phyloP scores from a whole-genome alignment of 2,329 filamentous ascomycete species.

The Fusarium sp. region DNA sequence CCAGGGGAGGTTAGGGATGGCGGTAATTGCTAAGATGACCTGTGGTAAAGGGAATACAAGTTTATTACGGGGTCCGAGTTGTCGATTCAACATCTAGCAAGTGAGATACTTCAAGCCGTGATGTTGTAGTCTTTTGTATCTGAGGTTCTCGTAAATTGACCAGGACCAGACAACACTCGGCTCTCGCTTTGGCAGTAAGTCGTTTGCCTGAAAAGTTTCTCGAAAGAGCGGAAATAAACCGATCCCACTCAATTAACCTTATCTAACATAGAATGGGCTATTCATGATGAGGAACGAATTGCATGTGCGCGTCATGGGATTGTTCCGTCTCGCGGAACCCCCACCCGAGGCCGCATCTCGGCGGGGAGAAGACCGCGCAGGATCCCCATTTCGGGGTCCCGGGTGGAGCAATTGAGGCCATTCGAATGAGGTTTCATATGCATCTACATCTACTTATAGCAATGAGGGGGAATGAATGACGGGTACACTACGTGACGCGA shows the following conservation, averaged over 20 bases:
- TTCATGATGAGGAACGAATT: constrained; percentile 10
- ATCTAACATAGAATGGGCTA: constrained; percentile 4
- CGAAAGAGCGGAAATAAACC: not conserved
- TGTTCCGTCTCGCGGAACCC: constrained; percentile 20
- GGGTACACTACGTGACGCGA: constrained; percentile 41
- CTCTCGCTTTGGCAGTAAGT: not conserved
- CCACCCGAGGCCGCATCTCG: constrained; percentile 31
- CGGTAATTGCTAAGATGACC: constrained; percentile 26
- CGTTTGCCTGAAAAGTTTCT: not conserved
- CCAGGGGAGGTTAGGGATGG: constrained; percentile 4
- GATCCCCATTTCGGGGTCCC: constrained; percentile 13
- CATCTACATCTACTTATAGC: constrained; percentile 23
- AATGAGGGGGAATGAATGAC: constrained; percentile 40
- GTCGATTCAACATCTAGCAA: not conserved
- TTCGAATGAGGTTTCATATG: constrained; percentile 16
- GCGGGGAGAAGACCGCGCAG: constrained; percentile 4
- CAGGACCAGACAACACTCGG: not conserved
- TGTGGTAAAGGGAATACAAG: constrained; percentile 32
- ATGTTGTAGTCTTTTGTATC: not conserved
- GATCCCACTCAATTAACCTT: constrained; percentile 10
- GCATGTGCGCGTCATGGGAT: constrained; percentile 44
- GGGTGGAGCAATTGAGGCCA: constrained; percentile 22
- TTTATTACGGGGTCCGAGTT: constrained; percentile 25
- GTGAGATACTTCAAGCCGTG: constrained; percentile 1
- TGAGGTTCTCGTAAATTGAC: not conserved